Evolutionary conservation across 768 basidiomycete genomes (phyloP).

Genomic region (Collybia sordida): DNA sequence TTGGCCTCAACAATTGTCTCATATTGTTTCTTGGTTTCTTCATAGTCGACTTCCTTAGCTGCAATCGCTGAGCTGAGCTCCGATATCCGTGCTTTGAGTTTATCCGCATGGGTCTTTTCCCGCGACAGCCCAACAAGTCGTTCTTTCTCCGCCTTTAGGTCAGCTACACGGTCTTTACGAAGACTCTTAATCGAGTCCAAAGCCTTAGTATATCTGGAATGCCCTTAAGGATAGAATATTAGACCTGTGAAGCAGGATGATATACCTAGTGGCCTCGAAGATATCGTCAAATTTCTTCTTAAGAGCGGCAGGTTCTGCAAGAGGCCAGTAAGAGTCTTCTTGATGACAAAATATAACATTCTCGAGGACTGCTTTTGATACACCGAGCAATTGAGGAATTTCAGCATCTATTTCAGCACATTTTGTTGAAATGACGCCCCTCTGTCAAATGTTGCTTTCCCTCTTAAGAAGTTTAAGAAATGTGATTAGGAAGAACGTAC

Average conservation of each 20-base stretch:
- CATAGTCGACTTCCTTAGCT: conserved; percentile 71
- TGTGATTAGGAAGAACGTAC: conserved; percentile 40
- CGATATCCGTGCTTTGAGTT: conserved; percentile 65
- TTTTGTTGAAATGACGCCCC: conserved; percentile 91
- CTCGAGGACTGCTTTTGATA: conserved; percentile 96
- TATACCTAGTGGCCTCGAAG: conserved; percentile 93
- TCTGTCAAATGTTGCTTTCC: conserved; percentile 45
- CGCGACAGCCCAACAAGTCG: conserved; percentile 71
- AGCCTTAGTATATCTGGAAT: conserved; percentile 88
- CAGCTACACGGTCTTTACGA: conserved; percentile 87
- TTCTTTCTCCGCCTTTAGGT: conserved; percentile 92
- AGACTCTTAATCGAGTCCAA: conserved; percentile 88
- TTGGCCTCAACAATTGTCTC: conserved; percentile 69
- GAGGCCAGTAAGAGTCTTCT: conserved; percentile 98
- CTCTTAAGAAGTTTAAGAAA: neutral
- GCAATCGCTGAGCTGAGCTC: conserved; percentile 63
- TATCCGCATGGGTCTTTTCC: conserved; percentile 87
- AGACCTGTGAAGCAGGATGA: neutral
- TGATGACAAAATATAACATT: conserved; percentile 99
- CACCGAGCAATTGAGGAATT: conserved; percentile 90
- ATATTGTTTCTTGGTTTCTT: conserved; percentile 65
- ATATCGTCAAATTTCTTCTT: conserved; percentile 99
- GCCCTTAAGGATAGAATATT: conserved; percentile 1
- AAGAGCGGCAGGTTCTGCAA: conserved; percentile 83
- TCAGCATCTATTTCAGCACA: conserved; percentile 96